Evolutionary conservation across 805 yeast species (phyloP).

Genomic region (Ogataea haglerorum): DNA sequence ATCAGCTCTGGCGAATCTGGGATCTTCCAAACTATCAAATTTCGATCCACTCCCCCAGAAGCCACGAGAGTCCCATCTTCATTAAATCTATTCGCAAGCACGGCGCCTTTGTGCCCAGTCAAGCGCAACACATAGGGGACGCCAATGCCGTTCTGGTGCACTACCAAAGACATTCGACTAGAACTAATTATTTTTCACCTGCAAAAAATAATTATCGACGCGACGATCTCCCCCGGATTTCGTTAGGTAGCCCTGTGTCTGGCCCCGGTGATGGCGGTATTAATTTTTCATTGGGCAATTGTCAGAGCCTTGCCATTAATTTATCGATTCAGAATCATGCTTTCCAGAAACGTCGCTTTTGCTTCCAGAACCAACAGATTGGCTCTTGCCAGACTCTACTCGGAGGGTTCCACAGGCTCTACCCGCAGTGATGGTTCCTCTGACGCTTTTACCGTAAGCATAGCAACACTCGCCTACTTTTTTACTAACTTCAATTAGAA

Average conservation of each 20-base stretch:
- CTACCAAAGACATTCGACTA: conserved; percentile 4
- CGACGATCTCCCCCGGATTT: conserved; percentile 6
- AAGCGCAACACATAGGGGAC: conserved; percentile 32
- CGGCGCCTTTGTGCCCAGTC: conserved; percentile 53
- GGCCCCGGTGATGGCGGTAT: background rate
- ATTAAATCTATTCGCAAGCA: conserved; percentile 50
- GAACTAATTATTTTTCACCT: too few relatives aligned
- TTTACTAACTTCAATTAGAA: conserved; percentile 39
- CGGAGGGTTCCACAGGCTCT: conserved; percentile 61
- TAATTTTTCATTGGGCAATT: conserved; percentile 12
- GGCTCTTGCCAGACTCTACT: conserved; percentile 35
- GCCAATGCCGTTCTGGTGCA: background rate
- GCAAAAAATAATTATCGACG: conserved; percentile 1
- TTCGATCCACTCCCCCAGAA: conserved; percentile 58
- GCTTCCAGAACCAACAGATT: conserved; percentile 29
- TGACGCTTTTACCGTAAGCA: conserved; percentile 58
- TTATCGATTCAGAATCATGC: conserved; percentile 21
- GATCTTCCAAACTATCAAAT: conserved; percentile 35
- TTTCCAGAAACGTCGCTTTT: conserved; percentile 37
- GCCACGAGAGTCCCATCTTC: conserved; percentile 51
- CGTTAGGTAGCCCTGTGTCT: conserved; percentile 11
- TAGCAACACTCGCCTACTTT: background rate
- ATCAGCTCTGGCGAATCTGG: conserved; percentile 14
- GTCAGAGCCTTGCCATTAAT: background rate
- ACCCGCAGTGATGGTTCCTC: conserved; percentile 50